Percentiles rank a stretch among this genome's conserved stretches.
Conservation (phyloP, 805 yeast species). For the Candida manassasensis region DNA sequence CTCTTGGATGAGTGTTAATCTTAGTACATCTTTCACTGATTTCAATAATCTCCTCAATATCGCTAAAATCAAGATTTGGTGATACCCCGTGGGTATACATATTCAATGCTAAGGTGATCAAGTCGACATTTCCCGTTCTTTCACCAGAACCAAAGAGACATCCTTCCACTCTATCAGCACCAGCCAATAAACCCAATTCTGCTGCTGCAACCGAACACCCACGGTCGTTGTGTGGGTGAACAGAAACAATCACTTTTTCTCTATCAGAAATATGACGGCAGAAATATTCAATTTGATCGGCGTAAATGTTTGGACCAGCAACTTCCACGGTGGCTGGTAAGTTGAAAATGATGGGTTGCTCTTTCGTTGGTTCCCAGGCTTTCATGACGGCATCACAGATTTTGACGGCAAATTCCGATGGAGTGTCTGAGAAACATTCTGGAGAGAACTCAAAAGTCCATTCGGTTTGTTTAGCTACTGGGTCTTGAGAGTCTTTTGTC, state of each 20-base stretch:
- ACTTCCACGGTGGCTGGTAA: slow-evolving; percentile 81
- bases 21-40: slow-evolving; percentile 74
- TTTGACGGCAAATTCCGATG: slow-evolving; percentile 67
- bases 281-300: slow-evolving; percentile 77
- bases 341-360: slow-evolving; percentile 71
- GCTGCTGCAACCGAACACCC: slow-evolving; percentile 85
- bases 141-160: slow-evolving; percentile 82
- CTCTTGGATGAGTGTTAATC: slow-evolving; percentile 68
- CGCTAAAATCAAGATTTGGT: slow-evolving; percentile 69
- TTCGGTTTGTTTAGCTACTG: slow-evolving; percentile 53
- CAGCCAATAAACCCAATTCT: slow-evolving; percentile 73
- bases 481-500: slow-evolving; percentile 70
- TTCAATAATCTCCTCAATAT: slow-evolving; percentile 60
- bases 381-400: slow-evolving; percentile 76
- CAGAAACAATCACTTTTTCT: slow-evolving; percentile 64
- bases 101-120: slow-evolving; percentile 70
- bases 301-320: slow-evolving; percentile 69
- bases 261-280: slow-evolving; percentile 63
- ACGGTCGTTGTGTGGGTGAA: slow-evolving; percentile 76
- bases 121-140: slow-evolving; percentile 80
- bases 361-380: slow-evolving; percentile 76
- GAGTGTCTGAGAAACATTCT: slow-evolving; percentile 73
- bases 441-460: slow-evolving; percentile 79
- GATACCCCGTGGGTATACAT: slow-evolving; percentile 74
- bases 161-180: slow-evolving; percentile 83